Conservation (phyloP, 164 flowering plant species). For the Macadamia tetraphylla region DNA sequence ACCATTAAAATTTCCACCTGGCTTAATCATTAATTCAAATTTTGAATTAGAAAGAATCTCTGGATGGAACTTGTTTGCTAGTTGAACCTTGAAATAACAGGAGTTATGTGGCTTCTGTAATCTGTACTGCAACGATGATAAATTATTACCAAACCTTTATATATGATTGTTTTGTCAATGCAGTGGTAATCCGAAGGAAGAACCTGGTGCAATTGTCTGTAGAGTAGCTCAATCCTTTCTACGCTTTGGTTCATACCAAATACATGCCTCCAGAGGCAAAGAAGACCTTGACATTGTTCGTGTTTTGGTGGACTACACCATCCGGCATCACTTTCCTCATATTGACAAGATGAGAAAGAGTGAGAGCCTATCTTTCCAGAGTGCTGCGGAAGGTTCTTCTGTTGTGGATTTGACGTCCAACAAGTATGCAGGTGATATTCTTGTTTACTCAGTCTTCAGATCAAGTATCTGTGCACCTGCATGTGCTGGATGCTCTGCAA, state of each 20-base stretch:
- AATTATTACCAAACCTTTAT: slow-evolving; percentile 2
- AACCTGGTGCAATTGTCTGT: slow-evolving; percentile 98
- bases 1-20: no score
- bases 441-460: neutral
- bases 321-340: slow-evolving; percentile 83
- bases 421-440: slow-evolving; percentile 82
- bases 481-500: no score
- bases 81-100: neutral
- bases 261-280: slow-evolving; percentile 91
- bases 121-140: neutral
- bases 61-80: no score
- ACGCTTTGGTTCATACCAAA: slow-evolving; percentile 96
- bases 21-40: no score
- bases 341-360: slow-evolving; percentile 69
- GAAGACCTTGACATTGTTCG: slow-evolving; percentile 80
- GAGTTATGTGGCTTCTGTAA: neutral
- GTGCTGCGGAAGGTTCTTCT: slow-evolving; percentile 57
- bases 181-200: slow-evolving; percentile 99
- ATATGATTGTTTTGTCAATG: slow-evolving; percentile 7
- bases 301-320: slow-evolving; percentile 79
- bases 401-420: slow-evolving; percentile 93
- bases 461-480: no score
- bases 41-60: no score
- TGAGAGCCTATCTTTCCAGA: slow-evolving; percentile 73
- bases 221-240: slow-evolving; percentile 93